Percentiles rank a stretch among this genome's conserved stretches.
Evolutionary conservation across 2,329 filamentous ascomycete species (phyloP).

Genomic region (Colletotrichum nymphaeae): DNA sequence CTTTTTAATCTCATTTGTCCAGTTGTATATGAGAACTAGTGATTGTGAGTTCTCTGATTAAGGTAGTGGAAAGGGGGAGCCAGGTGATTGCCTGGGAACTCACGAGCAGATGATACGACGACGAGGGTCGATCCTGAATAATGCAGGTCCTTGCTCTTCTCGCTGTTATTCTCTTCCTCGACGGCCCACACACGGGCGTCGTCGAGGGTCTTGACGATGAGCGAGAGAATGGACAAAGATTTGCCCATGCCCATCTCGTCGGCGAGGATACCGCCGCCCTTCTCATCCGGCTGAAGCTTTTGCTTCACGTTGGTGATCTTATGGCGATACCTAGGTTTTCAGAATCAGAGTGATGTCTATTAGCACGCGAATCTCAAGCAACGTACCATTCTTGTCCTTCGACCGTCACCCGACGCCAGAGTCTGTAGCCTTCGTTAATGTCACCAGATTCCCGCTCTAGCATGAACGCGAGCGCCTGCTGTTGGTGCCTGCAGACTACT

Average conservation of each 20-base stretch:
- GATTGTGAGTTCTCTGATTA: constrained; percentile 24
- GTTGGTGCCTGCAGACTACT: constrained; percentile 47
- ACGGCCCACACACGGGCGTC: constrained; percentile 49
- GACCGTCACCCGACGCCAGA: constrained; percentile 45
- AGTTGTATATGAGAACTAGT: constrained; percentile 52
- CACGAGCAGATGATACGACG: constrained; percentile 55
- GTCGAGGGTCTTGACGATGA: constrained; percentile 56
- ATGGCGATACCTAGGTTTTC: constrained; percentile 48
- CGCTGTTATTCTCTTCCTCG: constrained; percentile 34
- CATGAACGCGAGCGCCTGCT: constrained; percentile 52
- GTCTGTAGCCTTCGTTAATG: constrained; percentile 42
- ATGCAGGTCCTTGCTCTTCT: constrained; percentile 30
- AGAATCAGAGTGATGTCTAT: not conserved
- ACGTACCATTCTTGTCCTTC: constrained; percentile 43
- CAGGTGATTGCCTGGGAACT: constrained; percentile 32
- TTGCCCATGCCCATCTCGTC: constrained; percentile 74
- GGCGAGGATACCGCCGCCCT: constrained; percentile 61
- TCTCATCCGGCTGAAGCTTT: constrained; percentile 42
- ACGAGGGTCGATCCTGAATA: constrained; percentile 55
- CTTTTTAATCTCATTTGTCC: constrained; percentile 52
- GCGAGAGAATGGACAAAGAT: constrained; percentile 62
- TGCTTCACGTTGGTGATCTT: constrained; percentile 52
- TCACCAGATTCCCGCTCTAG: constrained; percentile 50
- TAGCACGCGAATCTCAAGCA: no score
- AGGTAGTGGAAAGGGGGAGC: not conserved